Evolutionary conservation across 768 basidiomycete species (phyloP), one percentile per base, ranked within the genome.

Genomic region (Pisolithus orientalis): DNA sequence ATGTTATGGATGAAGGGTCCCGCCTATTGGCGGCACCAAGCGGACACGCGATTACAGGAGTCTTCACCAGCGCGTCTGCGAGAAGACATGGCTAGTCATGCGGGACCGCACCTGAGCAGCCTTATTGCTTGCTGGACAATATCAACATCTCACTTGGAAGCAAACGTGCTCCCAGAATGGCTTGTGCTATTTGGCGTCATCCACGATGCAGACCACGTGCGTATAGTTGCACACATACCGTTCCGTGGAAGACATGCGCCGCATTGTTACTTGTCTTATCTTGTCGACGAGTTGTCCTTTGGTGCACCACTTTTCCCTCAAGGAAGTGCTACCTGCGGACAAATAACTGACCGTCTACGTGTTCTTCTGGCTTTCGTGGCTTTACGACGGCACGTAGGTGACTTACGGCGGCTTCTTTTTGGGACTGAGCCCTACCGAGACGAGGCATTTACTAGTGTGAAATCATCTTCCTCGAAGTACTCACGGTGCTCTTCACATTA

Each of bases 101-200:
- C 39, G 5, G 52, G 39, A 21, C 14, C 21, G 39, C 53, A 64
- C 44, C 58, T 60, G 24, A 32, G 52, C 24, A 46, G n/a, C 40
- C 58, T 66, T 39, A 32, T 50, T 5, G 45, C 47, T 39, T 39
- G 48, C 43, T 49, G 54, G n/a, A 45, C 49, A 5, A 34, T 32
- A 43, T 39, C 8, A 6, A 3, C 31, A 6, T 16, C 24, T 42
- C 42, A 25, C 24, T 3, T 39, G 13, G 38, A 25, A 39, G 27
- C 44, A 1, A 29, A 31, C 40, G 17, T 51, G 42, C 56, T 61
- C 47, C 64, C 64, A 13, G 63, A 67, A 43, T 62, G 64, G 65
- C 40, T 65, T 25, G 47, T 65, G 0, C 44, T 62, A 9, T 65
- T 67, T 31, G 61, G 61, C 14, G 56, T 66, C 44, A 6, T 55